A percentile compares a stretch with the other conserved stretches of the same genome.
phyloP scores from a whole-genome alignment of 1,284 basidiomycete species.

The Sanghuangporus sanghuang region DNA sequence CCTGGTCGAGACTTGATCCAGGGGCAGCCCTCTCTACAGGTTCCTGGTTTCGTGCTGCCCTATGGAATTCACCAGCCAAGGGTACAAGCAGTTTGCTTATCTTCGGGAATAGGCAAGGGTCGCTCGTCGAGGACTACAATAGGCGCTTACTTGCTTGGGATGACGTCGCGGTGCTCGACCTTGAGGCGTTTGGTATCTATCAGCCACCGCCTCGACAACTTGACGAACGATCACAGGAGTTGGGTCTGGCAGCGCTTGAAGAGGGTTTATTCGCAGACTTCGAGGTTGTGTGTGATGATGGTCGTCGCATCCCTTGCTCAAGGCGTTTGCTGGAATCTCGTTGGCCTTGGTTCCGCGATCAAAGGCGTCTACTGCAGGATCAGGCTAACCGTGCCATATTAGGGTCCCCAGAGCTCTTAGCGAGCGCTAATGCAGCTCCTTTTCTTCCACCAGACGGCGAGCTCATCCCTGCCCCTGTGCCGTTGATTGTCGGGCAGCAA shows the following conservation, averaged over 20 bases:
- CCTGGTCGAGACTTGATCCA: slow-evolving; percentile 83
- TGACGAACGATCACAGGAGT: slow-evolving; percentile 67
- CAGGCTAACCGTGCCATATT: slow-evolving; percentile 51
- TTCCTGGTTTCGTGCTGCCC: slow-evolving; percentile 85
- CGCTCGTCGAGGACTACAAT: slow-evolving; percentile 89
- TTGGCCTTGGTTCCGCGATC: slow-evolving; percentile 91
- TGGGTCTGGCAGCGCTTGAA: slow-evolving; percentile 75
- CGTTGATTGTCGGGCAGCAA: slow-evolving; percentile 3
- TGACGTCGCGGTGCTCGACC: slow-evolving; percentile 84
- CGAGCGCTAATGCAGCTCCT: slow-evolving; percentile 34
- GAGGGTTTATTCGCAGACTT: slow-evolving; percentile 79
- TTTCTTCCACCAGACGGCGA: slow-evolving; percentile 41
- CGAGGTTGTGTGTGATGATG: slow-evolving; percentile 88
- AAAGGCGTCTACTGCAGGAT: slow-evolving; percentile 53
- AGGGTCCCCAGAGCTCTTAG: slow-evolving; percentile 41
- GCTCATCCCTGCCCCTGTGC: slow-evolving; percentile 26
- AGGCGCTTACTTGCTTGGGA: slow-evolving; percentile 87
- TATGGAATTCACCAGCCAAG: slow-evolving; percentile 53
- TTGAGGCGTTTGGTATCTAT: slow-evolving; percentile 93
- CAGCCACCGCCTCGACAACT: slow-evolving; percentile 72
- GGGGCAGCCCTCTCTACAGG: slow-evolving; percentile 73
- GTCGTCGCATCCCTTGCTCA: slow-evolving; percentile 77
- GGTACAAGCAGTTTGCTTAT: slow-evolving; percentile 74
- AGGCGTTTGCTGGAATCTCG: slow-evolving; percentile 77
- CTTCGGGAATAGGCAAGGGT: slow-evolving; percentile 83